Conservation (phyloP, 2,329 filamentous ascomycete genomes). For the Catunica adiposa region DNA sequence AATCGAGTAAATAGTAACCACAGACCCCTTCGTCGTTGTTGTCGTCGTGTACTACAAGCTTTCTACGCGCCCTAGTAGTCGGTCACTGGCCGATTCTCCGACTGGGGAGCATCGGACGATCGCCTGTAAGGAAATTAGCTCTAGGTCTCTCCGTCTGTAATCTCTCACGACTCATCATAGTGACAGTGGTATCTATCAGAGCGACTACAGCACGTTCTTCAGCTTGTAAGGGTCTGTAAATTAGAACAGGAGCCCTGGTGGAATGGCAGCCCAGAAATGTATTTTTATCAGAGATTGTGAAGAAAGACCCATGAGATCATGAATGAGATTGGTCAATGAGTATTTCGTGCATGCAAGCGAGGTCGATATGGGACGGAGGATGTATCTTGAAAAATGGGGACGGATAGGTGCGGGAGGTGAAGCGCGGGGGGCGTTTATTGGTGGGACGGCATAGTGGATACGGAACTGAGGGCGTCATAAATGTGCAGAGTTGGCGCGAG, state of each 20-base stretch:
- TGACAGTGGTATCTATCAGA: too few relatives aligned
- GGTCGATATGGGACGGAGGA: background rate
- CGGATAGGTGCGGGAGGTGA: background rate
- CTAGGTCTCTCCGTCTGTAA: background rate
- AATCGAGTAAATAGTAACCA: background rate
- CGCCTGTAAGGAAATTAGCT: background rate
- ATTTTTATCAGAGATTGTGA: background rate
- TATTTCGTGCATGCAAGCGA: background rate
- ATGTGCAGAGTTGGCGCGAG: too few relatives aligned
- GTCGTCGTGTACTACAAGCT: background rate
- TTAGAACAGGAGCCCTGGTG: too few relatives aligned
- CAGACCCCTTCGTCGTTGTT: background rate
- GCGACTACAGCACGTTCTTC: too few relatives aligned
- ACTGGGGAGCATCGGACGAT: background rate
- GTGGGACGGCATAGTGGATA: too few relatives aligned
- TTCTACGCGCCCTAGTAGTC: background rate
- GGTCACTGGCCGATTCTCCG: background rate
- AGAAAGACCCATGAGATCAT: background rate
- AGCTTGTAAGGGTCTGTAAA: too few relatives aligned
- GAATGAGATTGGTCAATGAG: background rate
- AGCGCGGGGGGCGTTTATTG: background rate
- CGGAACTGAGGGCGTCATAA: too few relatives aligned
- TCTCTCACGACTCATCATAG: background rate
- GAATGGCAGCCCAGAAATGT: too few relatives aligned
- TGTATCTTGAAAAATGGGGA: background rate